Evolutionary conservation across 2,329 filamentous ascomycete species (phyloP), one percentile per base, ranked within the genome.

Genomic region (Clonostachys byssicola): DNA sequence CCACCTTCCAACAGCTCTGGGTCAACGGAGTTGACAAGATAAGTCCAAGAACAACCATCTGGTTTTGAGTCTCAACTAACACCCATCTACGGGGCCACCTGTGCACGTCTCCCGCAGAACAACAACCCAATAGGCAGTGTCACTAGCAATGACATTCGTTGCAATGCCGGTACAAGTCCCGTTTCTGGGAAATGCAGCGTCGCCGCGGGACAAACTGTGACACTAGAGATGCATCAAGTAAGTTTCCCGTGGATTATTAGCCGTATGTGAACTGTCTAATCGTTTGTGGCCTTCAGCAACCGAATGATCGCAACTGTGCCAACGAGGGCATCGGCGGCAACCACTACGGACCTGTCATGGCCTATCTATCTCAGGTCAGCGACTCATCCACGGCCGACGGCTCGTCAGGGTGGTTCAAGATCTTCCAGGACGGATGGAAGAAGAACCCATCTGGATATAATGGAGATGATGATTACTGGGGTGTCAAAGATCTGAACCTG

Each of bases 141-240:
- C 17, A 58, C 59, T 13, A 62, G 67, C 12, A 63, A 56, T 40
- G 67, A 69, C 49, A 62, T 77, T 17, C 62, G 68, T 34, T 78
- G 74, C 56, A 77, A 77, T 49, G 64, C 61, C 13, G 66, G 67
- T 23, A 61, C 68, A 6, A 59, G 57, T 5, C 54, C 60, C 13
- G 62, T 67, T 4, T 49, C 62, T 3, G 63, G 61, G 10, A 73
- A 75, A 53, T 79, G 74, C 56, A 56, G 64, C n/a, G 73, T 76
- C 34, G 60, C 61, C 33, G 73, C 74, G 3, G 75, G 76, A 4
- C 61, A 63, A 5, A 74, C 65, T 1, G 69, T 81, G 12, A 79
- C 76, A 0, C 66, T 80, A 7, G 78, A 81, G 60, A 81, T 82
- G 74, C 78, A 82, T 61, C 71, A 74, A 55, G 65, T 67, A 51